Evolutionary conservation across 2,329 filamentous ascomycete species (phyloP).

Genomic region (Neofusicoccum sp.): DNA sequence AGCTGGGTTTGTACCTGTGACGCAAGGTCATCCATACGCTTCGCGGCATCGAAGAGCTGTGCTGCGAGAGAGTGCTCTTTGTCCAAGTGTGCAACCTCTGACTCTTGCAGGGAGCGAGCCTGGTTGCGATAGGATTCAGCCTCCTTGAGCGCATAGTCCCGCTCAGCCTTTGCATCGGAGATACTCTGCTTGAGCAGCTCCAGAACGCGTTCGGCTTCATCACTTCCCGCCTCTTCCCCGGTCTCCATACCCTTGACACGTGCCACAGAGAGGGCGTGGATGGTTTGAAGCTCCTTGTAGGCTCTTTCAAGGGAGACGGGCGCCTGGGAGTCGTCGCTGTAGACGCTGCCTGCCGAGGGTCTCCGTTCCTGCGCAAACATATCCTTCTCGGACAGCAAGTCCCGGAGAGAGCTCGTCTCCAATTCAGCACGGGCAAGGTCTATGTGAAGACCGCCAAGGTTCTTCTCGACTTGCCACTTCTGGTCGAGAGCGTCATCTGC

Average conservation of each 20-base stretch:
- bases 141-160: slow-evolving; percentile 69
- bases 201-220: slow-evolving; percentile 61
- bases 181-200: slow-evolving; percentile 67
- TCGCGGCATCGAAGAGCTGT: slow-evolving; percentile 70
- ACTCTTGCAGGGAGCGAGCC: slow-evolving; percentile 56
- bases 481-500: slow-evolving; percentile 93
- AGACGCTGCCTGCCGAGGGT: slow-evolving; percentile 24
- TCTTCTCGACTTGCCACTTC: slow-evolving; percentile 95
- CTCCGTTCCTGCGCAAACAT: slow-evolving; percentile 67
- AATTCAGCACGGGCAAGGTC: slow-evolving; percentile 93
- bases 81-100: slow-evolving; percentile 50
- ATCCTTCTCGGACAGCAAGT: slow-evolving; percentile 77
- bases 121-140: slow-evolving; percentile 61
- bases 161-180: slow-evolving; percentile 66
- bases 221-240: slow-evolving; percentile 25
- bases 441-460: slow-evolving; percentile 85
- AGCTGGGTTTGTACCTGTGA: slow-evolving; percentile 78
- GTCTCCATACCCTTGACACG: slow-evolving; percentile 65
- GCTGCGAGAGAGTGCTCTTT: slow-evolving; percentile 30
- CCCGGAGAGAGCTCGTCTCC: slow-evolving; percentile 81
- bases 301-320: slow-evolving; percentile 71
- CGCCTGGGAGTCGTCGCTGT: slow-evolving; percentile 49
- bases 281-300: slow-evolving; percentile 72
- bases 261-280: slow-evolving; percentile 64
- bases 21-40: slow-evolving; percentile 76